phyloP scores from a whole-genome alignment of 805 yeast genomes.

The Maudiozyma barnettii region DNA sequence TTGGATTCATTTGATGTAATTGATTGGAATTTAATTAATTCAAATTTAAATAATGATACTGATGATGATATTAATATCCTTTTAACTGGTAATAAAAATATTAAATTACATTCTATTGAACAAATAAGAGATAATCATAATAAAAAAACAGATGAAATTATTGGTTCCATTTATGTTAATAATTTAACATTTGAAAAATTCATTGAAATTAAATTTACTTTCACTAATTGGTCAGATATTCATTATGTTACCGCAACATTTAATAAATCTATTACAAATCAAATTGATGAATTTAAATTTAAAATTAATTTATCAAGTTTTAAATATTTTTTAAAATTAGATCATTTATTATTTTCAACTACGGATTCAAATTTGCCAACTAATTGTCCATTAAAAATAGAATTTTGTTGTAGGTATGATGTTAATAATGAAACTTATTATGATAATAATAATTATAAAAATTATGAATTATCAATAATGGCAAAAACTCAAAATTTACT shows the following conservation, averaged over 20 bases:
- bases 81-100: conserved; percentile 5
- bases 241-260: conserved; percentile 24
- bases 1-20: conserved; percentile 3
- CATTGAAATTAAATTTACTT: conserved; percentile 26
- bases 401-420: conserved; percentile 28
- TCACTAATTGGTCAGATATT: conserved; percentile 26
- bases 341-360: conserved; percentile 12
- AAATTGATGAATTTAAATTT: conserved; percentile 26
- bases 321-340: conserved; percentile 18
- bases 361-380: not conserved
- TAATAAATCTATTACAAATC: conserved; percentile 17
- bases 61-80: not conserved
- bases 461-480: conserved; percentile 17
- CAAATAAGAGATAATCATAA: not conserved
- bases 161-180: conserved; percentile 24
- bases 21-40: conserved; percentile 3
- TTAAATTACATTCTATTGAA: conserved; percentile 14
- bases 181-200: conserved; percentile 28
- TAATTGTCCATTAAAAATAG: conserved; percentile 12
- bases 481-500: conserved; percentile 3
- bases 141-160: conserved; percentile 10
- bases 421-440: conserved; percentile 28
- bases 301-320: conserved; percentile 21
- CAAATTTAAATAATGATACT: not conserved
- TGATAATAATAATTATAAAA: conserved; percentile 30